A percentile compares a stretch with the other conserved stretches of the same genome.
These are phyloP conservation scores for Saitozyma sp. DNA, from an alignment of 768 basidiomycete genomes.

Conservation along the genomic window DNA sequence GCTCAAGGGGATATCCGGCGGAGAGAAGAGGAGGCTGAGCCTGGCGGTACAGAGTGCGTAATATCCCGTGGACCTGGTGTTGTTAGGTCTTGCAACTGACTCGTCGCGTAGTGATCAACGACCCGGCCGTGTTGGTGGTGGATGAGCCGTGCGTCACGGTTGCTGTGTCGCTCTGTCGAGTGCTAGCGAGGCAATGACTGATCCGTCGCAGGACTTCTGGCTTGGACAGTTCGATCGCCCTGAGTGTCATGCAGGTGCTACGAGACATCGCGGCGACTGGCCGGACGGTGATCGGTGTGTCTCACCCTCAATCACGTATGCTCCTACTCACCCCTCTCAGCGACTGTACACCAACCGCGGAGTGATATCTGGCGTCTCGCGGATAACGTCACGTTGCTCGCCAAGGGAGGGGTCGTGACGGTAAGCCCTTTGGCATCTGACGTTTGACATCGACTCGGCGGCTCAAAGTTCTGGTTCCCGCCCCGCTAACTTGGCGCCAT, in stretches of 20 bases:
- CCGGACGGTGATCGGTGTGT: constrained; percentile 55
- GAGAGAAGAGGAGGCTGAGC: constrained; percentile 58
- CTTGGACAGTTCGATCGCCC: constrained; percentile 57
- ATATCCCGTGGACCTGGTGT: not conserved
- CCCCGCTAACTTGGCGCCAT: not conserved
- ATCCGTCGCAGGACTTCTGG: constrained; percentile 50
- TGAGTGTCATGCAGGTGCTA: constrained; percentile 57
- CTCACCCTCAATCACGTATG: not conserved
- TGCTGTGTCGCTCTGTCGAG: not conserved
- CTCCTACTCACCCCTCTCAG: constrained; percentile 12
- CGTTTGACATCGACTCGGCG: not conserved
- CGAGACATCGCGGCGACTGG: constrained; percentile 55
- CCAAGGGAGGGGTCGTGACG: constrained; percentile 48
- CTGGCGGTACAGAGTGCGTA: constrained; percentile 55
- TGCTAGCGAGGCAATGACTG: not conserved
- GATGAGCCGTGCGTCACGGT: constrained; percentile 45
- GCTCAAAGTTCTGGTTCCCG: not conserved
- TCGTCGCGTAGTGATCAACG: constrained; percentile 45
- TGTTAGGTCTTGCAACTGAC: not conserved
- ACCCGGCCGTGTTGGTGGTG: constrained; percentile 54
- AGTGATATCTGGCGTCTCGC: constrained; percentile 53
- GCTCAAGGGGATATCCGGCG: constrained; percentile 57
- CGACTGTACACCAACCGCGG: constrained; percentile 54
- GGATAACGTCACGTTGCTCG: constrained; percentile 53
- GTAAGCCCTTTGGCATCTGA: constrained; percentile 17